These are phyloP conservation scores for Candida frijolesensis DNA, from an alignment of 1,139 yeast species.

Conservation along the genomic window DNA sequence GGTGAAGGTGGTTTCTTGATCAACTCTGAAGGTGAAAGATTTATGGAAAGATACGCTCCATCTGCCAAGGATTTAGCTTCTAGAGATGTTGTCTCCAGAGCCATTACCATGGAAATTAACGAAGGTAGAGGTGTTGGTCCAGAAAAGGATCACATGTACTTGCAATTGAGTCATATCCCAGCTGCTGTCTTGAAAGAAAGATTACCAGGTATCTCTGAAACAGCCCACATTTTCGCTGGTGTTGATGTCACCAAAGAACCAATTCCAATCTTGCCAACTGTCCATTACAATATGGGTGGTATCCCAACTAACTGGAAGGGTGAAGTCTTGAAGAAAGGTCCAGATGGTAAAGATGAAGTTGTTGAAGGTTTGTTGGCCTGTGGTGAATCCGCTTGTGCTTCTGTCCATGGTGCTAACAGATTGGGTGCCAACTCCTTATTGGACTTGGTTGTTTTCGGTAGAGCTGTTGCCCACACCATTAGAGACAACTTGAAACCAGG, in stretches of 20 bases:
- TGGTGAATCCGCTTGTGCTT: slow-evolving; percentile 99
- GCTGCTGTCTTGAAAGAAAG: slow-evolving; percentile 91
- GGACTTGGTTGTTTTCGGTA: slow-evolving; percentile 96
- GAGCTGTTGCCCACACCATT: slow-evolving; percentile 95
- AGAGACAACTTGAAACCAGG: slow-evolving; percentile 86
- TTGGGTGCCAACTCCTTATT: slow-evolving; percentile 98
- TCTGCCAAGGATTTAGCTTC: slow-evolving; percentile 98
- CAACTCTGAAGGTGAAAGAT: slow-evolving; percentile 98
- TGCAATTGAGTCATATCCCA: slow-evolving; percentile 94
- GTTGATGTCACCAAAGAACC: slow-evolving; percentile 99
- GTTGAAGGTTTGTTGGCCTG: slow-evolving; percentile 96
- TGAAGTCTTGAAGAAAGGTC: slow-evolving; percentile 84
- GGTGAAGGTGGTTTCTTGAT: slow-evolving; percentile 99
- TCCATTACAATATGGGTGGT: slow-evolving; percentile 99
- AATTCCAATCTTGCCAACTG: slow-evolving; percentile 97
- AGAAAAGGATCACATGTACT: slow-evolving; percentile 89
- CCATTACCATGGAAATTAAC: slow-evolving; percentile 97
- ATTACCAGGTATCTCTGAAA: slow-evolving; percentile 98
- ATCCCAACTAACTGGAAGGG: slow-evolving; percentile 98
- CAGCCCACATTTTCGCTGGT: slow-evolving; percentile 98
- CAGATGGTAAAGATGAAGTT: slow-evolving; percentile 85
- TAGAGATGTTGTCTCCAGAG: slow-evolving; percentile 97
- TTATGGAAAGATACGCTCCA: slow-evolving; percentile 99
- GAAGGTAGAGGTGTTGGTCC: slow-evolving; percentile 99
- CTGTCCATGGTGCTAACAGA: slow-evolving; percentile 99